A percentile compares a stretch with the other conserved stretches of the same genome.
These are phyloP conservation scores for Tilletia setariae DNA, from an alignment of 1,284 basidiomycete species.

Conservation along the genomic window DNA sequence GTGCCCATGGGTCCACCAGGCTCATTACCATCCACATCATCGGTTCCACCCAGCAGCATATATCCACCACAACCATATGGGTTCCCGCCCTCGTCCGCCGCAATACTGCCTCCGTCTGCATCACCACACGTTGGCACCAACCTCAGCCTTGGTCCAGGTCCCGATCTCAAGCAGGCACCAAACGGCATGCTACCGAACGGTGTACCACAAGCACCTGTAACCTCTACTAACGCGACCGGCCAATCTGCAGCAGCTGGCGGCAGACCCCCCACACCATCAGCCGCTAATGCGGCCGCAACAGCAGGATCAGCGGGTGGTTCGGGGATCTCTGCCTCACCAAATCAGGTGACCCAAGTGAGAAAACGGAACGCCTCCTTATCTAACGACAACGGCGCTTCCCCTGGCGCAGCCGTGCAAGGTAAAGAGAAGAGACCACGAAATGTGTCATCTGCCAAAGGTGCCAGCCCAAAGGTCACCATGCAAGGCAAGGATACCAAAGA, in stretches of 20 bases:
- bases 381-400: background rate
- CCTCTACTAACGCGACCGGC: conserved; percentile 21
- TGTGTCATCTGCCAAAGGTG: background rate
- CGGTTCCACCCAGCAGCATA: background rate
- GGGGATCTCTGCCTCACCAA: background rate
- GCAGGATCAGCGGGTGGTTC: background rate
- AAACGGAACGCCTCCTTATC: conserved; percentile 14
- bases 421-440: conserved; percentile 15
- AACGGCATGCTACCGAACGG: conserved; percentile 27
- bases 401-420: conserved; percentile 18
- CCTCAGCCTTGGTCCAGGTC: conserved; percentile 2
- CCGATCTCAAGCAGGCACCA: background rate
- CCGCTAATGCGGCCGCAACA: conserved; percentile 23
- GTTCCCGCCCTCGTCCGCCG: conserved; percentile 1
- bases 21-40: background rate
- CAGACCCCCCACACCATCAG: conserved; percentile 14
- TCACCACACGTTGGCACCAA: background rate
- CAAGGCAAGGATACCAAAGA: conserved; percentile 1
- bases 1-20: conserved; percentile 4
- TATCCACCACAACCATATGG: conserved; percentile 12
- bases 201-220: conserved; percentile 24
- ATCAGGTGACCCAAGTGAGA: background rate
- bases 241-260: conserved; percentile 16
- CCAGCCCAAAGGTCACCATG: background rate
- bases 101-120: conserved; percentile 3